Base-by-base conservation (phyloP, 768 basidiomycete genomes). In the Lyophyllum semitale region DNA sequence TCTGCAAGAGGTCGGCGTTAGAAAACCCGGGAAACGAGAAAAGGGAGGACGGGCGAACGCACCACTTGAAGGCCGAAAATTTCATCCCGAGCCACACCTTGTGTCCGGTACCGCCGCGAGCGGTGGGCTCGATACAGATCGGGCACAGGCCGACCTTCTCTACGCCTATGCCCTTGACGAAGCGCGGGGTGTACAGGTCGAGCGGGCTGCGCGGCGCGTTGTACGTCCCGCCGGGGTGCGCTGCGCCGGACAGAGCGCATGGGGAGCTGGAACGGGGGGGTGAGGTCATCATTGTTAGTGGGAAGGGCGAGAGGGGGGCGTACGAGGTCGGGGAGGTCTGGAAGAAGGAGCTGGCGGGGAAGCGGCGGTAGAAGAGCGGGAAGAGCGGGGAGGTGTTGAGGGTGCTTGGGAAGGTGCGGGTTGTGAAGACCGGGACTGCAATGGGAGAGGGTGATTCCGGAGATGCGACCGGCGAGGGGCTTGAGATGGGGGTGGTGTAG, bases 21-120 rank as follows among this genome's bases (percentile, higher is more conserved):
- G 8, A 3, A 7, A 15, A n/a, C 11, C n/a, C n/a, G n/a, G n/a
- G n/a, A n/a, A n/a, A n/a, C n/a, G n/a, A n/a, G n/a, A n/a, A n/a
- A n/a, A 38, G 37, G 18, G 15, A 18, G 15, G 2, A 38, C 5
- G 18, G 37, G n/a, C 8, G 33, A 38, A 77, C 81, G 15, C 55
- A 86, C 88, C 74, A 91, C 89, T 92, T 91, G 75, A 84, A 91
- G 18, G 90, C 90, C 13, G 86, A 88, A 63, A 88, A 85, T 61
- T 91, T 91, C 82, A 84, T 91, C 2, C 84, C 81, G 30, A 91
- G 69, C 91, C 91, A 93, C 25, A 87, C 57, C 35, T 78, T 76
- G 61, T 81, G 83, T 2, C 81, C 81, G 52, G 80, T 80, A 0
- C 90, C 91, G 1, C 88, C 88, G 8, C 90, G 80, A 20, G 71